Percentiles rank a stretch among this genome's conserved stretches.
Conservation (phyloP, 345 rosid species). For the Gynandropsis gynandra region DNA sequence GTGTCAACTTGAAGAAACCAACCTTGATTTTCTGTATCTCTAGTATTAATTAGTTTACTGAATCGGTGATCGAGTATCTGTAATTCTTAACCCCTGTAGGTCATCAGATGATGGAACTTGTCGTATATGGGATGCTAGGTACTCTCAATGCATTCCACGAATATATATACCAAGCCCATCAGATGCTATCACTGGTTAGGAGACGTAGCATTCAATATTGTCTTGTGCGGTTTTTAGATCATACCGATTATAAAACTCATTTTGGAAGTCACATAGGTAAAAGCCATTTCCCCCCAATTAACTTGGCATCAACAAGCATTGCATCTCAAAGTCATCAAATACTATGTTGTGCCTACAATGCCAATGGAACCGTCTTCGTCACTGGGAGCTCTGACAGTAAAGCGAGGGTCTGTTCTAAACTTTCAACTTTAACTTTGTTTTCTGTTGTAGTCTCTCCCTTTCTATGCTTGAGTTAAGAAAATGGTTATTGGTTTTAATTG, state of each 20-base stretch:
- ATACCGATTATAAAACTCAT: slow-evolving; percentile 16
- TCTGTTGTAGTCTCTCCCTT: slow-evolving; percentile 11
- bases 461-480: background rate
- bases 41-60: slow-evolving; percentile 15
- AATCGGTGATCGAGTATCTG: slow-evolving; percentile 16
- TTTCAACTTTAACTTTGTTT: slow-evolving; percentile 23
- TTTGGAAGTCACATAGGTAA: slow-evolving; percentile 46
- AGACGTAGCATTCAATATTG: slow-evolving; percentile 12
- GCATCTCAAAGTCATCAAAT: slow-evolving; percentile 63
- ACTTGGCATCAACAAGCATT: slow-evolving; percentile 53
- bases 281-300: slow-evolving; percentile 39
- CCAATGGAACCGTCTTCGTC: slow-evolving; percentile 96
- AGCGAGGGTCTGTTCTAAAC: slow-evolving; percentile 73
- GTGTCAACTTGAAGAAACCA: background rate
- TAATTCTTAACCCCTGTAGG: slow-evolving; percentile 39
- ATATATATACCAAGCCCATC: slow-evolving; percentile 72
- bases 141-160: slow-evolving; percentile 61
- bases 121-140: slow-evolving; percentile 97
- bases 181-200: slow-evolving; percentile 59
- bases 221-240: slow-evolving; percentile 2
- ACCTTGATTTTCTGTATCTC: background rate
- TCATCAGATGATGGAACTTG: slow-evolving; percentile 99
- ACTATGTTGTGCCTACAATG: slow-evolving; percentile 89
- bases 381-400: slow-evolving; percentile 96
- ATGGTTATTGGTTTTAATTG: slow-evolving; percentile 14